Evolutionary conservation across 2,329 filamentous ascomycete species (phyloP).

Genomic region (Aspergillus tamarii): DNA sequence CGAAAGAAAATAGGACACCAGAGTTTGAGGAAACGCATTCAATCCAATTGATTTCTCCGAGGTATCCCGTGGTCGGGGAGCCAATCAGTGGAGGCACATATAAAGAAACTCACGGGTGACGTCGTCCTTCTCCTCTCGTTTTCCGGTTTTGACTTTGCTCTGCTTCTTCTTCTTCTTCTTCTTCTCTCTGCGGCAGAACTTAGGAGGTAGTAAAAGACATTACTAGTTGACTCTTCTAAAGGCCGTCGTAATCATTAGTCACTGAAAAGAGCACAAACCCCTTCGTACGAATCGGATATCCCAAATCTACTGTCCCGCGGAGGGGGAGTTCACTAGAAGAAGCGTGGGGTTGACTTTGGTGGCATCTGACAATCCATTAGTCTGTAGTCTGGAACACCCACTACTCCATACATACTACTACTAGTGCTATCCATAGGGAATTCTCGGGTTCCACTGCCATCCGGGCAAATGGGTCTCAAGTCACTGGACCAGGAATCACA

Average conservation of each 20-base stretch:
- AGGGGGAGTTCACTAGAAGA: background rate
- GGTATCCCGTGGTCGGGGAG: conserved; percentile 18
- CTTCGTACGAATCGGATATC: background rate
- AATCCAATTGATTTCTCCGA: conserved; percentile 13
- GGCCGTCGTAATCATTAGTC: background rate
- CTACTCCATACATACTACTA: no score
- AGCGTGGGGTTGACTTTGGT: background rate
- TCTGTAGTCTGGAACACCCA: background rate
- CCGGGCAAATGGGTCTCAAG: conserved; percentile 5
- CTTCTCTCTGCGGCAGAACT: background rate
- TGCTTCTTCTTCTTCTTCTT: background rate
- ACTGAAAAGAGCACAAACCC: background rate
- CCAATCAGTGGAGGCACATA: conserved; percentile 24
- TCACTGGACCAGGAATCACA: background rate
- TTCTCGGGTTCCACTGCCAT: conserved; percentile 2
- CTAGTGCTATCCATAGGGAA: conserved; percentile 2
- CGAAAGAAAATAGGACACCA: conserved; percentile 8
- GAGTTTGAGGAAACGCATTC: background rate
- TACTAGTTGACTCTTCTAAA: background rate
- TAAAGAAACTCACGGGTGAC: conserved; percentile 19
- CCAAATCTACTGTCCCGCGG: background rate
- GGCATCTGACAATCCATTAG: background rate
- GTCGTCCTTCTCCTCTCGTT: conserved; percentile 1
- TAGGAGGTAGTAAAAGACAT: background rate
- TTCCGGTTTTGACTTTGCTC: background rate